Evolutionary conservation across 163 green algal species (phyloP), one percentile per base, ranked within the genome.

Genomic region (Chlorella variabilis): DNA sequence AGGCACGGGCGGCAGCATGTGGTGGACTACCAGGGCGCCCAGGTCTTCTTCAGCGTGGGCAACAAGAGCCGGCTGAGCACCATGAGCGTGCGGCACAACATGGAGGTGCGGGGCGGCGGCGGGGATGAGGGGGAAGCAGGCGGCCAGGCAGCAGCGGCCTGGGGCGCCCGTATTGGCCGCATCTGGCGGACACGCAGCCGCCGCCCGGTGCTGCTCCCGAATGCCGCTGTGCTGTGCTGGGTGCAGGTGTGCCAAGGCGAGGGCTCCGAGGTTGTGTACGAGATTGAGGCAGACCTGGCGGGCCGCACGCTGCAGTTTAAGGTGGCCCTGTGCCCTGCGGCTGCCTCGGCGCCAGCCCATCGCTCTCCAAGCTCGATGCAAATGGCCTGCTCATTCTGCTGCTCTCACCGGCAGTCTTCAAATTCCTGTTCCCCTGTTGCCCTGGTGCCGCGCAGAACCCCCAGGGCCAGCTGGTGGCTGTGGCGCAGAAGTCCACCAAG

Each of bases 401-500:
- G 45, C 45, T n/a, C n/a, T n/a, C n/a, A n/a, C n/a, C n/a, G n/a
- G n/a, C n/a, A n/a, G n/a, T n/a, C n/a, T n/a, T n/a, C n/a, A n/a
- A n/a, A 54, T 54, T 54, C 5, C 59, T 27, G 59, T 67, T 5
- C 59, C 59, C n/a, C n/a, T 36, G n/a, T 21, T 39, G 18, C 5
- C n/a, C n/a, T 67, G 7, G 27, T 21, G 59, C 7, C 45, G 4
- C 7, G 0, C 67, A 76, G 36, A 89, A 61, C 56, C 3, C 58
- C 23, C 34, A 65, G 23, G 84, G 49, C 29, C 51, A 89, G 82
- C 58, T 87, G 58, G 85, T 89, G 62, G 84, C 80, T 56, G 69
- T 88, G 17, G 54, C 81, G 17, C 36, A 71, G 8, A 90, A 90
- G 81, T 81, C 33, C 31, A 70, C 61, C 21, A 84, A 86, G 71